phyloP scores from a whole-genome alignment of 2,329 filamentous ascomycete genomes.

The Epichloe baconii region DNA sequence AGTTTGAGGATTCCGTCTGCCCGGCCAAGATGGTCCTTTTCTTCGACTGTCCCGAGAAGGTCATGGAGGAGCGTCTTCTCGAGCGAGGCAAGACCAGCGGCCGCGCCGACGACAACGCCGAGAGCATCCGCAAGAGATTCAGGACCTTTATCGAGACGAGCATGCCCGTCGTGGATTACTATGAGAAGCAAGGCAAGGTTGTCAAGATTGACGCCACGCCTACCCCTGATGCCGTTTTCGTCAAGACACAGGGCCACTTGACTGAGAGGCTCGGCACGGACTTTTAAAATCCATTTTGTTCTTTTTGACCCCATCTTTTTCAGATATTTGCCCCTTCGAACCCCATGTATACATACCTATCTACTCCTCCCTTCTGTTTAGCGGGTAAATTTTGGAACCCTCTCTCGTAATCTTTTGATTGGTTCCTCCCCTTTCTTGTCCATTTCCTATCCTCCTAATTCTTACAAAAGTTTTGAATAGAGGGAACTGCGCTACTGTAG shows the following conservation, averaged over 20 bases:
- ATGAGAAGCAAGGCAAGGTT: constrained; percentile 62
- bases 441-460: too few species aligned
- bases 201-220: constrained; percentile 66
- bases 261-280: constrained; percentile 31
- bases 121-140: constrained; percentile 95
- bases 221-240: constrained; percentile 47
- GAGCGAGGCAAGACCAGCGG: constrained; percentile 90
- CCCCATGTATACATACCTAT: background rate
- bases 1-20: constrained; percentile 85
- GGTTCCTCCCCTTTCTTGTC: background rate
- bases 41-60: constrained; percentile 81
- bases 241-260: constrained; percentile 37
- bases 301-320: background rate
- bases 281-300: constrained; percentile 12
- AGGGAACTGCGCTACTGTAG: too few species aligned
- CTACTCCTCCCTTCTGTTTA: background rate
- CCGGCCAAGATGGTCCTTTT: constrained; percentile 78
- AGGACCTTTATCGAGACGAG: constrained; percentile 86
- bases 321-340: background rate
- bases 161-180: constrained; percentile 92
- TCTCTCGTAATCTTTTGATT: too few species aligned
- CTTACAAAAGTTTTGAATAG: too few species aligned
- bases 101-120: constrained; percentile 82
- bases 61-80: constrained; percentile 73
- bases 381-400: too few species aligned